phyloP scores from a whole-genome alignment of 768 basidiomycete species.

The Podaxis carcinomalis region DNA sequence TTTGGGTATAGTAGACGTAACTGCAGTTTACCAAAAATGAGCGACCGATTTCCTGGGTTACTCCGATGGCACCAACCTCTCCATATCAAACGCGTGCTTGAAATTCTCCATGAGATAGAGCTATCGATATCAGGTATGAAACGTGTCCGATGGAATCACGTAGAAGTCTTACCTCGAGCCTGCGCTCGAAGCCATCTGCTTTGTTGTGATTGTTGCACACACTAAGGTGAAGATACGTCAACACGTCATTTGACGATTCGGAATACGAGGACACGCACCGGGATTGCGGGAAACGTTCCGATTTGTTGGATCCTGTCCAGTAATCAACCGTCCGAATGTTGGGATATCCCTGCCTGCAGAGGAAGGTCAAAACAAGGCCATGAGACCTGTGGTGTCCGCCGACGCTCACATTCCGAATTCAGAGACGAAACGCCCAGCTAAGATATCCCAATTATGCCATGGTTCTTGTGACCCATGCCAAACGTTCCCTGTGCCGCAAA shows the following conservation, averaged over 20 bases:
- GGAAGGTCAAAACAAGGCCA: neutral
- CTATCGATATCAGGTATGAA: constrained; percentile 25
- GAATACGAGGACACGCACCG: constrained; percentile 36
- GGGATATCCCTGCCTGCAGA: constrained; percentile 78
- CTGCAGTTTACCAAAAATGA: constrained; percentile 29
- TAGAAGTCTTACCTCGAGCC: constrained; percentile 59
- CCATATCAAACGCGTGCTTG: constrained; percentile 82
- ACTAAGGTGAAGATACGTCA: constrained; percentile 27
- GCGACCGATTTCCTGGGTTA: neutral
- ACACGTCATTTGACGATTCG: neutral
- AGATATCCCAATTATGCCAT: constrained; percentile 91
- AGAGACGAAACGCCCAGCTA: constrained; percentile 89
- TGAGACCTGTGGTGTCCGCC: neutral
- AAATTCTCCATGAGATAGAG: constrained; percentile 96
- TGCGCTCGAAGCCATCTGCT: constrained; percentile 80
- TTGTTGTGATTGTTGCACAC: constrained; percentile 86
- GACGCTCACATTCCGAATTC: constrained; percentile 84
- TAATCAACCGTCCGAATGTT: constrained; percentile 85
- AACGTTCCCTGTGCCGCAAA: constrained; percentile 62
- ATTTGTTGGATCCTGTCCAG: constrained; percentile 74
- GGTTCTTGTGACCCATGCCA: constrained; percentile 94
- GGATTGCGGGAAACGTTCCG: constrained; percentile 86
- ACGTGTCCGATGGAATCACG: neutral
- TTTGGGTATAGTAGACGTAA: constrained; percentile 91
- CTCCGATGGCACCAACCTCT: constrained; percentile 45